phyloP scores from a whole-genome alignment of 2,329 filamentous ascomycete species.

The Fusarium sp. region DNA sequence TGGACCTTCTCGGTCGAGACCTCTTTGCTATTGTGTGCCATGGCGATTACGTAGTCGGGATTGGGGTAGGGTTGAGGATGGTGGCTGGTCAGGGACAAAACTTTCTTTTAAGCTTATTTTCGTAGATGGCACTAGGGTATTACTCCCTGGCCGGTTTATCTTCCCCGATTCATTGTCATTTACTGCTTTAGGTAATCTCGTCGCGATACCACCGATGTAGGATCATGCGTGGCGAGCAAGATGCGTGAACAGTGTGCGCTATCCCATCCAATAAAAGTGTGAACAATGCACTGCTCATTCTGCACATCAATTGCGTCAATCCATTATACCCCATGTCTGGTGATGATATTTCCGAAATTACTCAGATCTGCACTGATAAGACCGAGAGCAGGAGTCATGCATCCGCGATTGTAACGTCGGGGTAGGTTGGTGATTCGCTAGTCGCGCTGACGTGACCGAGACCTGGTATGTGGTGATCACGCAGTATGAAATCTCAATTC shows the following conservation, averaged over 20 bases:
- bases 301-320: slow-evolving; percentile 4
- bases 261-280: background rate
- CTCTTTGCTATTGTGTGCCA: background rate
- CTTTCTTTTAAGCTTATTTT: slow-evolving; percentile 19
- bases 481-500: rapidly evolving
- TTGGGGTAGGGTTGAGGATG: no score
- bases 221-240: background rate
- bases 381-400: background rate
- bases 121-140: rapidly evolving
- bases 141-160: no score
- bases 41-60: background rate
- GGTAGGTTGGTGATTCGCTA: background rate
- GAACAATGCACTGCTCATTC: background rate
- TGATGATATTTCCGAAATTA: background rate
- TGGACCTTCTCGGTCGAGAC: background rate
- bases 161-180: rapidly evolving
- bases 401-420: background rate
- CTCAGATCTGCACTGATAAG: background rate
- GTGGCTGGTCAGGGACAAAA: background rate
- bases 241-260: background rate
- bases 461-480: slow-evolving; percentile 26
- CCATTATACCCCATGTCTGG: rapidly evolving
- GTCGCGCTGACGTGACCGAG: slow-evolving; percentile 20
- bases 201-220: background rate
- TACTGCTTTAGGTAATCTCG: background rate